phyloP scores from a whole-genome alignment of 148 eudicot genomes.

The Chenopodium suecicum region DNA sequence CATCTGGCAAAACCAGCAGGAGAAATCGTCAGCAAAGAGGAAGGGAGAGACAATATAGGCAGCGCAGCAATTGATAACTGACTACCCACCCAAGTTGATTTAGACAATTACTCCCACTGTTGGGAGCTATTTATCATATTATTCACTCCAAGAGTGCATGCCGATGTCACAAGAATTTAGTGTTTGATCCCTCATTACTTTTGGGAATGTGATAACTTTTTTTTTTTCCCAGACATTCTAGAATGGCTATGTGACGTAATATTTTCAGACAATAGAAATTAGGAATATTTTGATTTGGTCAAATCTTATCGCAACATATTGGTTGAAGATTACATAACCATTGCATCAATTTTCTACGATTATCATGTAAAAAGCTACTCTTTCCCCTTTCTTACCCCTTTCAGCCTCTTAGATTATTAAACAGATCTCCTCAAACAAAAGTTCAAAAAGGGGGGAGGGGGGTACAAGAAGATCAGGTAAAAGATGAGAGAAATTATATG shows the following conservation, averaged over 20 bases:
- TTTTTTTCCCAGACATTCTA: background rate
- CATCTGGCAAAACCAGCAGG: constrained; percentile 46
- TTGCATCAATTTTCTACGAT: background rate
- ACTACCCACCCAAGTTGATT: background rate
- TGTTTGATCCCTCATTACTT: background rate
- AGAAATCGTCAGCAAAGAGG: constrained; percentile 1
- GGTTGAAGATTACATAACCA: background rate
- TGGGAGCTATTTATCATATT: background rate
- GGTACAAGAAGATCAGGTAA: background rate
- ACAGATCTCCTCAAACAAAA: background rate
- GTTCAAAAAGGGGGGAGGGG: background rate
- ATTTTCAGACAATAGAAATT: background rate
- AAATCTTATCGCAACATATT: background rate
- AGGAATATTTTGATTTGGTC: background rate
- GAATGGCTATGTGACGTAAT: background rate
- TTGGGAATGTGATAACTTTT: background rate
- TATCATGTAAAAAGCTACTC: no score
- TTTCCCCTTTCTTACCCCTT: background rate
- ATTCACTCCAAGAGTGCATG: no score
- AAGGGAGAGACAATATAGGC: background rate
- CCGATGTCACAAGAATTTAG: no score
- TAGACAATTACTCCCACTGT: background rate
- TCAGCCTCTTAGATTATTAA: background rate
- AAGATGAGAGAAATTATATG: background rate
- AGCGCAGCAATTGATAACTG: background rate